Percentiles rank a stretch among this genome's conserved stretches.
Conservation (phyloP, 2,329 filamentous ascomycete genomes). For the Hypoxylon sp. region DNA sequence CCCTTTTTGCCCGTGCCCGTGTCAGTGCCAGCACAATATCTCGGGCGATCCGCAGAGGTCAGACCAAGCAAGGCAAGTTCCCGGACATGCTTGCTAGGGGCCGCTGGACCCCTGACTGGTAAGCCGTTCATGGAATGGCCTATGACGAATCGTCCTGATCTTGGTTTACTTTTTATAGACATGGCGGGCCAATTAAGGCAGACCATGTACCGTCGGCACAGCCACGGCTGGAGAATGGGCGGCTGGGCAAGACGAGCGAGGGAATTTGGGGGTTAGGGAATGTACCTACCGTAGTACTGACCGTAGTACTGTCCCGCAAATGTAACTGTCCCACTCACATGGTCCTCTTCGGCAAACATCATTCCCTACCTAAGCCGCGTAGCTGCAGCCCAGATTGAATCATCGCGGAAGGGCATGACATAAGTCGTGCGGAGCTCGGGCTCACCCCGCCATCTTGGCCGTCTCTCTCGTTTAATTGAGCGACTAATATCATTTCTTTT, state of each 20-base stretch:
- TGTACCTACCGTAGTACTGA: neutral
- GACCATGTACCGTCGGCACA: conserved; percentile 32
- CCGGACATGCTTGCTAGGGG: conserved; percentile 13
- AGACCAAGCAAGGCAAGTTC: conserved; percentile 20
- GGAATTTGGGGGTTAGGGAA: conserved; percentile 4
- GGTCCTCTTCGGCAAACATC: conserved; percentile 16
- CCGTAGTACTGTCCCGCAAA: too few relatives aligned
- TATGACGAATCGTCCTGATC: conserved; percentile 37
- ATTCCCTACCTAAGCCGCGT: too few relatives aligned
- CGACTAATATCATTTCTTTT: neutral
- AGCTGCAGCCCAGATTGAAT: too few relatives aligned
- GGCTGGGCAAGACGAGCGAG: conserved; percentile 11
- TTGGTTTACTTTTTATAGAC: conserved; percentile 43
- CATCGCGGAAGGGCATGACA: conserved; percentile 31
- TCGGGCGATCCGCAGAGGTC: conserved; percentile 18
- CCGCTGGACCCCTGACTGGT: conserved; percentile 12
- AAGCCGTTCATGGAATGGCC: conserved; percentile 10
- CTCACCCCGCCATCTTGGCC: conserved; percentile 13
- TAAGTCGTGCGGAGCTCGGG: conserved; percentile 18
- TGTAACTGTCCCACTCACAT: too few relatives aligned
- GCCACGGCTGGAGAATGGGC: conserved; percentile 30
- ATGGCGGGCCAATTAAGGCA: conserved; percentile 33
- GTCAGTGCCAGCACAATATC: conserved; percentile 10
- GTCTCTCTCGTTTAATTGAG: conserved; percentile 9
- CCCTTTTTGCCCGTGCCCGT: conserved; percentile 1